Percentiles rank a stretch among this genome's conserved stretches.
Conservation (phyloP, 148 eudicot species). For the Bassia scoparia region DNA sequence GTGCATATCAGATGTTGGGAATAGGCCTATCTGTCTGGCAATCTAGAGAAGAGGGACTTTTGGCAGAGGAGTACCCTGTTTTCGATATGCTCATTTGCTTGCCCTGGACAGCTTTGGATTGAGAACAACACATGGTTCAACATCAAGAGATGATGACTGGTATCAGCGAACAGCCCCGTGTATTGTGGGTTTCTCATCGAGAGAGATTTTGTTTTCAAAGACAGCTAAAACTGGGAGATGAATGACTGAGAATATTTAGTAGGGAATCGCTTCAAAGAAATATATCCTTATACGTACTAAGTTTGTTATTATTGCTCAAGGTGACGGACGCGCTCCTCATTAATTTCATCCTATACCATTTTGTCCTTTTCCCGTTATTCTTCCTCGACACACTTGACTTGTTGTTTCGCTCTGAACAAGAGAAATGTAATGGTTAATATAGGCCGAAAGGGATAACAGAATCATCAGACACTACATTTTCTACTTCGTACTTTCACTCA, state of each 20-base stretch:
- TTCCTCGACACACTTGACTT: conserved; percentile 50
- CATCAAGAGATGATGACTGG: conserved; percentile 74
- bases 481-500: conserved; percentile 27
- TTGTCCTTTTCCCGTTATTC: no score
- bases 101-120: no score
- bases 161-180: conserved; percentile 79
- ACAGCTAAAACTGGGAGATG: conserved; percentile 59
- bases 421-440: conserved; percentile 4
- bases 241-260: conserved; percentile 53
- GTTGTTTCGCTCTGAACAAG: conserved; percentile 50
- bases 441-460: background rate
- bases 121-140: conserved; percentile 83
- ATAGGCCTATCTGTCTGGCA: no score
- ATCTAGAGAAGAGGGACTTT: no score
- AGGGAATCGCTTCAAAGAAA: conserved; percentile 51
- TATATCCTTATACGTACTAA: no score
- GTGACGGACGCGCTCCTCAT: no score
- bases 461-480: background rate
- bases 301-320: conserved; percentile 61
- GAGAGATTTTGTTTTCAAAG: conserved; percentile 78
- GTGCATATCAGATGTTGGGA: no score
- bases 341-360: no score
- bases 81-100: no score
- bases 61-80: no score
- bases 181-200: conserved; percentile 72